Percentiles rank a stretch among this genome's conserved stretches.
Conservation (phyloP, 139 green algal species). For the Closterium sp. region DNA sequence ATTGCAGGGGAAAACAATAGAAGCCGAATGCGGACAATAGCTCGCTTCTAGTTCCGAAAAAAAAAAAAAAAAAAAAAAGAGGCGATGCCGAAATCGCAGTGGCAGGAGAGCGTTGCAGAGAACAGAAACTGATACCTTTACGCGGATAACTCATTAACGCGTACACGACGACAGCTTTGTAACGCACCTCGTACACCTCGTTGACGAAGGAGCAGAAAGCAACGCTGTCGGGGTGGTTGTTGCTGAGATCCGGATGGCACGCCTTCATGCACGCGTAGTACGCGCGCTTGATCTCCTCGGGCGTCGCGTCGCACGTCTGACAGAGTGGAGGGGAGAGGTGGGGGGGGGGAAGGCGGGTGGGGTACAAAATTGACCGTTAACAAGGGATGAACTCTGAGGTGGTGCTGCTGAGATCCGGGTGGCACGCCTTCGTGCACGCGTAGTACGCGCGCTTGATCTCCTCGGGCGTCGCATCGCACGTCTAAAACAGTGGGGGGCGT, state of each 20-base stretch:
- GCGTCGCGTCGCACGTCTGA: conserved; percentile 39
- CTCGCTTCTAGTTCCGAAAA: too few species aligned
- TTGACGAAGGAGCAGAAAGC: conserved; percentile 53
- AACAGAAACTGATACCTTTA: neutral
- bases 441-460: conserved; percentile 52
- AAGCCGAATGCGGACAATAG: neutral
- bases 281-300: conserved; percentile 47
- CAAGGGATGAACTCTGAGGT: too few species aligned
- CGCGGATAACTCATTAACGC: too few species aligned
- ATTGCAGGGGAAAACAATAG: neutral
- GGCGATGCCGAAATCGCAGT: too few species aligned
- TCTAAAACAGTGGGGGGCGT: neutral
- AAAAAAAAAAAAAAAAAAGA: too few species aligned
- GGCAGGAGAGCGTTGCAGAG: neutral
- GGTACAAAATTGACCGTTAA: too few species aligned
- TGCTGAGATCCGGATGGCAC: conserved; percentile 50
- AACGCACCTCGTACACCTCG: conserved; percentile 49
- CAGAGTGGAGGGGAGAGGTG: neutral
- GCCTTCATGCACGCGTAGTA: conserved; percentile 52
- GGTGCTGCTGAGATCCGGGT: conserved; percentile 30
- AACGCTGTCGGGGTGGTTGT: conserved; percentile 45
- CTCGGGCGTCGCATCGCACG: conserved; percentile 37
- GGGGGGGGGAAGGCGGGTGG: too few species aligned
- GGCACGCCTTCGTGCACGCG: conserved; percentile 46
- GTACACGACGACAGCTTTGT: neutral